Conservation (phyloP, 1,284 basidiomycete genomes). For the Erythrobasidium hasegawianum region DNA sequence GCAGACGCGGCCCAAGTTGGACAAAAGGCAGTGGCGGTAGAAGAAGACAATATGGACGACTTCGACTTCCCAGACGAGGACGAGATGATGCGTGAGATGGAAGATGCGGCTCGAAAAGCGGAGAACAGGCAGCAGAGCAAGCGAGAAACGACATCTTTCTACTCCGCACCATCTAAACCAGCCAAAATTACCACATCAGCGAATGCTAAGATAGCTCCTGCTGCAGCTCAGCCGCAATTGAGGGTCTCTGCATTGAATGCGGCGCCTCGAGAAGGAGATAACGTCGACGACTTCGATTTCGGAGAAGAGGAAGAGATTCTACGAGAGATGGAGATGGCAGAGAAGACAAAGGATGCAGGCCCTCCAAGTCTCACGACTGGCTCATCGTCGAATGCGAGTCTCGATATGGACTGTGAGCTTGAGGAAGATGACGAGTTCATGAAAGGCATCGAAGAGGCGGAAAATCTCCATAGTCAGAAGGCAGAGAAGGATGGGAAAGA, state of each 20-base stretch:
- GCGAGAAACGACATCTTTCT: slow-evolving; percentile 17
- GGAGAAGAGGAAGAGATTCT: slow-evolving; percentile 36
- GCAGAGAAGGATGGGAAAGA: background rate
- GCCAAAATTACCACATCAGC: background rate
- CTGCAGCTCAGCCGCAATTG: background rate
- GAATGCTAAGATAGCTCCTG: background rate
- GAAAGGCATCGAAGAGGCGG: slow-evolving; percentile 6
- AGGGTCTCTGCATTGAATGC: too few species aligned
- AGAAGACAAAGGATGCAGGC: slow-evolving; percentile 1
- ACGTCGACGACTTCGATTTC: slow-evolving; percentile 33
- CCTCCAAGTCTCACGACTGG: slow-evolving; percentile 12
- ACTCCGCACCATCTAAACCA: slow-evolving; percentile 8
- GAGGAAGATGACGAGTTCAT: slow-evolving; percentile 15
- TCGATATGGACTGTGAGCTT: slow-evolving; percentile 5
- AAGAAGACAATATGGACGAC: slow-evolving; percentile 23
- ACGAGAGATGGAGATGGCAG: slow-evolving; percentile 27
- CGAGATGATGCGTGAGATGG: slow-evolving; percentile 36
- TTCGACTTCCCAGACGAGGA: slow-evolving; percentile 35
- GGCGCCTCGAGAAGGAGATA: slow-evolving; percentile 2
- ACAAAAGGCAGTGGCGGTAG: slow-evolving; percentile 1
- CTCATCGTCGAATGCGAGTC: slow-evolving; percentile 4
- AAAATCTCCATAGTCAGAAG: background rate
- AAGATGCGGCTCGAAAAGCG: background rate
- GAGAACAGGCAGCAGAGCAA: background rate
- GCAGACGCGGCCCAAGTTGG: too few species aligned